Evolutionary conservation across 345 rosid species (phyloP), one percentile per base, ranked within the genome.

Genomic region (Citrus reticulata): DNA sequence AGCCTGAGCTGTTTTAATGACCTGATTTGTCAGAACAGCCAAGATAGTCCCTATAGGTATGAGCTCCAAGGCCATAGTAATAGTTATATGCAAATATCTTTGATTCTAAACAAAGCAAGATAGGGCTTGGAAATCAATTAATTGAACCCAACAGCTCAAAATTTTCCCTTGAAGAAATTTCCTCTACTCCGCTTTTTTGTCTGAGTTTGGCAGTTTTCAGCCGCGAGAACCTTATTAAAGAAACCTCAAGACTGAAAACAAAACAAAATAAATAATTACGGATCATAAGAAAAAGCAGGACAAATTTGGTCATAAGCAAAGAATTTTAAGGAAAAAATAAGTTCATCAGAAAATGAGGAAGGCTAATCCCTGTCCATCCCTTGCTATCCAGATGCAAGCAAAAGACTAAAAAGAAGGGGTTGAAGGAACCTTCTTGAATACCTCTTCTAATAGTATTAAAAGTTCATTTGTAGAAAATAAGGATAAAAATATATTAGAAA

Each of bases 1-100:
- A 80, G 95, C 92, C 74, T 86, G 89, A 42, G 95, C 95, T 70
- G 95, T 91, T 87, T 88, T 89, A 39, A 91, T 77, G 42, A 91
- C 90, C 84, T 91, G 91, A 67, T 80, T 83, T 62, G 89, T 84
- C 60, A 91, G 79, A 68, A 91, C 87, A 72, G 91, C 90, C 74
- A 91, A 86, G 68, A 87, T 81, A 29, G 95, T 89, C 64, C 92
- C 95, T 25, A 91, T 86, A 19, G 95, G 95, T 69, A 91, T n/a
- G 27, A 91, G 90, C 83, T 89, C 95, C 88, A 91, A 49, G 0
- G 85, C 83, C 92, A 89, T 88, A 34, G 29, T 20, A 30, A 55
- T 27, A 24, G 6, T 54, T 25, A 34, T 70, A 59, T 7, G 66
- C 74, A 49, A 66, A 71, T 61, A 54, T 62, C 11, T 66, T 61